A percentile compares a stretch with the other conserved stretches of the same genome.
These are phyloP conservation scores for Lunularia cruciata DNA, from an alignment of 225 moss, liverwort and hornwort species.

Conservation along the genomic window DNA sequence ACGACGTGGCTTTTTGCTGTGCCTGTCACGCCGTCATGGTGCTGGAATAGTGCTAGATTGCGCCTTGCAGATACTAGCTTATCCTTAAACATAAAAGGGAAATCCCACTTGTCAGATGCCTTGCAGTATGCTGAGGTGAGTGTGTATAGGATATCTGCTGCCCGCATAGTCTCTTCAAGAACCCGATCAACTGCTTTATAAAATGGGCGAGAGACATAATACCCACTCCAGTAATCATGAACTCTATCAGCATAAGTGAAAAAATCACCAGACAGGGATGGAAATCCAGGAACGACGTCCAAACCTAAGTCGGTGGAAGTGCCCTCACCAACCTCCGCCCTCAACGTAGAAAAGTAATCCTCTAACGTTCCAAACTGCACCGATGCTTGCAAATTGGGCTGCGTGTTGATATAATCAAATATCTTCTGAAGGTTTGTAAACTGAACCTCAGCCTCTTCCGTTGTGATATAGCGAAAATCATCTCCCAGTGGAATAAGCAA, in stretches of 20 bases:
- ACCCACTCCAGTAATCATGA: slow-evolving; percentile 97
- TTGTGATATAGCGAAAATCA: slow-evolving; percentile 88
- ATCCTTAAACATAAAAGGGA: slow-evolving; percentile 50
- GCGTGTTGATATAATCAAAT: slow-evolving; percentile 89
- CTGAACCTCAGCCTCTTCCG: slow-evolving; percentile 83
- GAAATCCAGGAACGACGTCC: slow-evolving; percentile 71
- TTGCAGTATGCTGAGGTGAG: slow-evolving; percentile 61
- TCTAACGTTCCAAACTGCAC: slow-evolving; percentile 83
- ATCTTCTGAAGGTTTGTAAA: slow-evolving; percentile 83
- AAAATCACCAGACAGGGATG: slow-evolving; percentile 90
- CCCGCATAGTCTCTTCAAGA: slow-evolving; percentile 84
- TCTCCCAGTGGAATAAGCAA: slow-evolving; percentile 92
- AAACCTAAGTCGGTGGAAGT: slow-evolving; percentile 9
- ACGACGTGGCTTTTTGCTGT: slow-evolving; percentile 94
- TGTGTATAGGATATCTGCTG: slow-evolving; percentile 85
- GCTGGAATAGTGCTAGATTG: slow-evolving; percentile 92
- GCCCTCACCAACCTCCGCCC: slow-evolving; percentile 53
- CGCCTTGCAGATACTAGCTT: slow-evolving; percentile 74
- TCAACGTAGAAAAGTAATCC: slow-evolving; percentile 85
- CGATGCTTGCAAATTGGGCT: slow-evolving; percentile 60
- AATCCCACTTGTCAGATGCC: slow-evolving; percentile 27
- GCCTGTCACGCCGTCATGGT: slow-evolving; percentile 97
- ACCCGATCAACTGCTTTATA: slow-evolving; percentile 96
- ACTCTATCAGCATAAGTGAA: slow-evolving; percentile 93
- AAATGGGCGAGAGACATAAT: slow-evolving; percentile 89